These are phyloP conservation scores for Acacia acuminata DNA, from an alignment of 306 rosid genomes.

Conservation along the genomic window DNA sequence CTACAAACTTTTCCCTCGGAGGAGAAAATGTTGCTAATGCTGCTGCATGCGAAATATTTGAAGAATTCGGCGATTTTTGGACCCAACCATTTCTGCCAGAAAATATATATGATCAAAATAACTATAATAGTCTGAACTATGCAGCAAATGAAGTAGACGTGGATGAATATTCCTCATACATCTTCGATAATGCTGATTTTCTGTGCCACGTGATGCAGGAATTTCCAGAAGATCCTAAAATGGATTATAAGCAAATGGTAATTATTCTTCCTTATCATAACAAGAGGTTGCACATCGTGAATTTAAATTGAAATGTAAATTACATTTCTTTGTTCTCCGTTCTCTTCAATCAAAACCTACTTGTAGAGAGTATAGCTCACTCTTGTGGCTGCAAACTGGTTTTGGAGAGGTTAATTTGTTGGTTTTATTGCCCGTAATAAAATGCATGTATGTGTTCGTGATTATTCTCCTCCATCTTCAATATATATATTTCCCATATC, in stretches of 20 bases:
- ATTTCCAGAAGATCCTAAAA: neutral
- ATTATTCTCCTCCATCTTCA: neutral
- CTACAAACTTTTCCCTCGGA: neutral
- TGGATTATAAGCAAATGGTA: no score
- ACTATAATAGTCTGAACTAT: neutral
- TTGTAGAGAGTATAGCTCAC: neutral
- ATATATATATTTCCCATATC: neutral
- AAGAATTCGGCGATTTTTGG: conserved; percentile 52
- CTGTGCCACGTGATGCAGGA: neutral
- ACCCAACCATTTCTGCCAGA: conserved; percentile 50
- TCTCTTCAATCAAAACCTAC: neutral
- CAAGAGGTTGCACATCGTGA: neutral
- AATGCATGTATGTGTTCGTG: neutral
- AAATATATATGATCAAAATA: neutral
- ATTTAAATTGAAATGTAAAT: neutral
- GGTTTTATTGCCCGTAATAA: neutral
- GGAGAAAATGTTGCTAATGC: conserved; percentile 8
- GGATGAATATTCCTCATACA: neutral
- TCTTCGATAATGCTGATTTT: conserved; percentile 17
- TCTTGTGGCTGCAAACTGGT: neutral
- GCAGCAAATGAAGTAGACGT: neutral
- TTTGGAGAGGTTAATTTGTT: neutral
- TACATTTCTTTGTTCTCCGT: no score
- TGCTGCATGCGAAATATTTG: conserved; percentile 15
- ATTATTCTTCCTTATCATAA: neutral